A percentile compares a stretch with the other conserved stretches of the same genome.
These are phyloP conservation scores for Penicillium ucsense DNA, from an alignment of 495 filamentous ascomycete genomes.

Conservation along the genomic window DNA sequence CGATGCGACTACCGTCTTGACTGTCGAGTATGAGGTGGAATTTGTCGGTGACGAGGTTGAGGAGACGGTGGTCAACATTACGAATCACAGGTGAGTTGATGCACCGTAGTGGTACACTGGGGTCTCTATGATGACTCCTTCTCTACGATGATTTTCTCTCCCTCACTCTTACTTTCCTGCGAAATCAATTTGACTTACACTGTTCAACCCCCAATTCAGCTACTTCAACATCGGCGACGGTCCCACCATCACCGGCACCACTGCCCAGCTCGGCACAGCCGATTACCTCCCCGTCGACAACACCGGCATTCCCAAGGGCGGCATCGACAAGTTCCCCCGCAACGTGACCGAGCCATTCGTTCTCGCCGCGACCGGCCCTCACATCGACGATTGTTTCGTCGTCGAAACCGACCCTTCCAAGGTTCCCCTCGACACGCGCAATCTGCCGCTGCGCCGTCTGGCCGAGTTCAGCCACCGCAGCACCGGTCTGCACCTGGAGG, in stretches of 20 bases:
- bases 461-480: slow-evolving; percentile 60
- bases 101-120: too few species aligned
- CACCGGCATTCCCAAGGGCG: slow-evolving; percentile 52
- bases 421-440: slow-evolving; percentile 71
- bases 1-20: slow-evolving; percentile 50
- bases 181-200: neutral
- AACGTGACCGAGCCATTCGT: slow-evolving; percentile 52
- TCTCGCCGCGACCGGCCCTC: slow-evolving; percentile 54
- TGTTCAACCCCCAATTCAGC: slow-evolving; percentile 30
- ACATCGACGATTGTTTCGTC: slow-evolving; percentile 88
- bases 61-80: slow-evolving; percentile 84
- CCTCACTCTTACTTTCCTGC: neutral
- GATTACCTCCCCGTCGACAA: slow-evolving; percentile 66
- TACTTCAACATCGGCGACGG: slow-evolving; percentile 79
- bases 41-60: slow-evolving; percentile 64
- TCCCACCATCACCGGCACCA: slow-evolving; percentile 65
- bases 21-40: slow-evolving; percentile 83
- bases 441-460: slow-evolving; percentile 48
- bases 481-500: slow-evolving; percentile 68
- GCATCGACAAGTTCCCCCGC: slow-evolving; percentile 41
- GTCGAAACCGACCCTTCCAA: slow-evolving; percentile 50
- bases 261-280: slow-evolving; percentile 58
- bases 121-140: too few species aligned
- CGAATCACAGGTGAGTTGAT: slow-evolving; percentile 75
- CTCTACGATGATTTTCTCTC: neutral